Conservation (phyloP, 2,329 filamentous ascomycete species). For the Paramyrothecium roridum region DNA sequence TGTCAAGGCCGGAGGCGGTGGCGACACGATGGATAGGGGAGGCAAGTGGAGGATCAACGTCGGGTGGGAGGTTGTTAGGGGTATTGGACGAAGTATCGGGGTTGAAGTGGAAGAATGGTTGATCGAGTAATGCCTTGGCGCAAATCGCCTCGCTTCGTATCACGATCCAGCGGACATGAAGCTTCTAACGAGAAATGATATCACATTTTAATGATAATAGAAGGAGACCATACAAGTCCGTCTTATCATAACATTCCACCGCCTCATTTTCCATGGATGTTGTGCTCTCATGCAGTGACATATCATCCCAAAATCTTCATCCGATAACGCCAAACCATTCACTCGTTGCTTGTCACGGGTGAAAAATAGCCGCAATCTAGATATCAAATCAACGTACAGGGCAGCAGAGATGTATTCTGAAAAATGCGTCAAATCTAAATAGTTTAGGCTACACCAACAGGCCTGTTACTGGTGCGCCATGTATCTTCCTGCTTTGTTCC, state of each 20-base stretch:
- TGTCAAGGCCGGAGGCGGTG: slow-evolving; percentile 58
- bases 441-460: not conserved
- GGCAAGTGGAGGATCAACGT: slow-evolving; percentile 77
- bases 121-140: slow-evolving; percentile 49
- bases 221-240: not conserved
- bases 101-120: slow-evolving; percentile 79
- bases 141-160: not conserved
- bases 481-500: slow-evolving; percentile 86
- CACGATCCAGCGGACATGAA: not conserved
- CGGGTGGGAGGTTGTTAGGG: slow-evolving; percentile 72
- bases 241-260: not conserved
- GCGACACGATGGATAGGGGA: slow-evolving; percentile 65
- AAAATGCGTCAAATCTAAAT: not conserved
- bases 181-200: not conserved
- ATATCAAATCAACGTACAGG: not conserved
- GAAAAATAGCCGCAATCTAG: not conserved
- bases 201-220: not conserved
- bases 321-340: not conserved
- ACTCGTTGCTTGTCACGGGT: not conserved
- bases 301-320: not conserved
- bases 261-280: not conserved
- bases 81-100: slow-evolving; percentile 68
- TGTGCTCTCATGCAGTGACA: not conserved
- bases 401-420: not conserved
- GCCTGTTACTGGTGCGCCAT: slow-evolving; percentile 53